phyloP scores from a whole-genome alignment of 1,284 basidiomycete genomes.

The Blastosporella zonata region DNA sequence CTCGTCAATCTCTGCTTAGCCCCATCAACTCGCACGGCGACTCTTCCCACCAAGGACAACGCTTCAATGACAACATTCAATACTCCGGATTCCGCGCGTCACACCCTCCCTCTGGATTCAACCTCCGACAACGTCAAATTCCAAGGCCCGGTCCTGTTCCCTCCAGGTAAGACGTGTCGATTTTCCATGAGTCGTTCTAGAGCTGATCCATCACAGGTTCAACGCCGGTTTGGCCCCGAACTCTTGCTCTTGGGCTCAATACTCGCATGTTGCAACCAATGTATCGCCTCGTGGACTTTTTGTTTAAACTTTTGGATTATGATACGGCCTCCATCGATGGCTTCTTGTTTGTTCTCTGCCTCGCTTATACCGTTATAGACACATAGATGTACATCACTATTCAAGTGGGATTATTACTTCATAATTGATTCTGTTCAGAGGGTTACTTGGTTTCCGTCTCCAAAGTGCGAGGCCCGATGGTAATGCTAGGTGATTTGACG shows the following conservation, averaged over 20 bases:
- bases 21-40: constrained; percentile 10
- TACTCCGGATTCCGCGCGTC: constrained; percentile 24
- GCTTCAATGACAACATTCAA: constrained; percentile 16
- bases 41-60: constrained; percentile 10
- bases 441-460: neutral
- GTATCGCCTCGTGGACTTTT: constrained; percentile 7
- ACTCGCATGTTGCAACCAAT: constrained; percentile 7
- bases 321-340: neutral
- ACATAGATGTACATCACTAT: constrained; percentile 11
- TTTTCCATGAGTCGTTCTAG: neutral
- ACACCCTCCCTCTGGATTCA: constrained; percentile 26
- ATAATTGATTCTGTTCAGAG: neutral
- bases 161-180: constrained; percentile 29
- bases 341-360: neutral
- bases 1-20: constrained; percentile 19
- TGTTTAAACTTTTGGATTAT: constrained; percentile 3
- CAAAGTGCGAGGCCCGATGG: neutral
- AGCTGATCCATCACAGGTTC: constrained; percentile 5
- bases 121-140: constrained; percentile 22
- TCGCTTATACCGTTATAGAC: neutral
- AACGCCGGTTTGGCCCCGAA: constrained; percentile 10
- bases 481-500: neutral
- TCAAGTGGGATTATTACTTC: neutral
- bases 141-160: constrained; percentile 32
- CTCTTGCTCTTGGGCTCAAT: constrained; percentile 9